Evolutionary conservation across 139 green algal genomes (phyloP).

Genomic region (Micromonas commoda): DNA sequence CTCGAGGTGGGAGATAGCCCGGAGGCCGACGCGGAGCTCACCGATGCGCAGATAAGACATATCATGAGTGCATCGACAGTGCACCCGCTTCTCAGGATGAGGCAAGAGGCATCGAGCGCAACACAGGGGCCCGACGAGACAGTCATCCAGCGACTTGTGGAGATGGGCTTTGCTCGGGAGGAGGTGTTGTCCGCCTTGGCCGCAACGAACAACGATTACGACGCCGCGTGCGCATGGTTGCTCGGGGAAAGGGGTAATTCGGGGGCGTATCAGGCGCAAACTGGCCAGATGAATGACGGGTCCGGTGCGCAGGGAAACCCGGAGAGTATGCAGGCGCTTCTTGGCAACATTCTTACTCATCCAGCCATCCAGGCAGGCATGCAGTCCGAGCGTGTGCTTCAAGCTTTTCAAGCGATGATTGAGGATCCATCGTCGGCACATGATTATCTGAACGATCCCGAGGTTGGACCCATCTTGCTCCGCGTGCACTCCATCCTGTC

Average conservation of each 20-base stretch:
- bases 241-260: slow-evolving; percentile 15
- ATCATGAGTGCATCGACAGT: neutral
- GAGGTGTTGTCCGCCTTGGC: neutral
- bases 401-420: slow-evolving; percentile 27
- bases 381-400: slow-evolving; percentile 19
- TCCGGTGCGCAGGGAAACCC: neutral
- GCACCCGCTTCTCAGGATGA: neutral
- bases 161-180: neutral
- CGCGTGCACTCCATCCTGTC: slow-evolving; percentile 13
- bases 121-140: neutral
- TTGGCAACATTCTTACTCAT: neutral
- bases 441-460: slow-evolving; percentile 18
- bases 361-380: neutral
- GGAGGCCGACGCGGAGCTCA: slow-evolving; percentile 17
- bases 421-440: slow-evolving; percentile 12
- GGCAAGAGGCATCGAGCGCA: neutral
- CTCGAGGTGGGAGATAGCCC: slow-evolving; percentile 21
- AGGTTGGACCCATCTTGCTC: slow-evolving; percentile 25
- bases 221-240: slow-evolving; percentile 1
- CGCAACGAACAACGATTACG: neutral
- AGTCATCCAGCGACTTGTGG: neutral
- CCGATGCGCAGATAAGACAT: slow-evolving; percentile 6
- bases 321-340: neutral
- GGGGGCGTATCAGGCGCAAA: neutral
- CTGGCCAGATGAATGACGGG: too few relatives aligned